A percentile compares a stretch with the other conserved stretches of the same genome.
Evolutionary conservation across 768 basidiomycete species (phyloP).

Genomic region (Lactifluus volemus): DNA sequence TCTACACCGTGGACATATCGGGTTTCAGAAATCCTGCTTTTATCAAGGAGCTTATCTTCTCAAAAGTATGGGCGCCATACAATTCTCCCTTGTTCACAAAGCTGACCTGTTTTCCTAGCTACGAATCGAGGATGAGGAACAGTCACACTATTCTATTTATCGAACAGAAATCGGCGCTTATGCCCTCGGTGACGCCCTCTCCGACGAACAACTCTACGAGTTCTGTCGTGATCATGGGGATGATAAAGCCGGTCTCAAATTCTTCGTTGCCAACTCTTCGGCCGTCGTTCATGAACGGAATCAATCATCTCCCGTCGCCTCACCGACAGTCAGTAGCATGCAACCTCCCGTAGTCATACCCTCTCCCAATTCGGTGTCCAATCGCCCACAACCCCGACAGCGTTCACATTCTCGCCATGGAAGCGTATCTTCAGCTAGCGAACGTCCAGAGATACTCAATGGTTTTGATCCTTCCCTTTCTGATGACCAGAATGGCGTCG

Average conservation of each 20-base stretch:
- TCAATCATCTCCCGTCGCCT: constrained; percentile 26
- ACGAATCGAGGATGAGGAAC: constrained; percentile 78
- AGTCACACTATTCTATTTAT: constrained; percentile 68
- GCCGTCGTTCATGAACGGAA: constrained; percentile 50
- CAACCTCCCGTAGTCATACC: constrained; percentile 47
- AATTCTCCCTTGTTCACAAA: constrained; percentile 1
- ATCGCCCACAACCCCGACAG: constrained; percentile 32
- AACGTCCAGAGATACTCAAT: constrained; percentile 43
- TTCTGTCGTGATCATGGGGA: constrained; percentile 71
- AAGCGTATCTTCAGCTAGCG: constrained; percentile 65
- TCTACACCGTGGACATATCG: constrained; percentile 63
- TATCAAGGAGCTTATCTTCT: constrained; percentile 74
- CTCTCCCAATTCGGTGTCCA: constrained; percentile 33
- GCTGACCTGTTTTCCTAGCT: constrained; percentile 36
- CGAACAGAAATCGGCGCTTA: constrained; percentile 79
- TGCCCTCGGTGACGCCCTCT: constrained; percentile 64
- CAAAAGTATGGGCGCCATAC: constrained; percentile 44
- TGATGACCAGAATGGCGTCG: constrained; percentile 53
- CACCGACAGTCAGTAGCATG: constrained; percentile 38
- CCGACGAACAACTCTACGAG: constrained; percentile 59
- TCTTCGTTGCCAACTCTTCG: constrained; percentile 64
- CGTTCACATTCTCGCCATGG: constrained; percentile 43
- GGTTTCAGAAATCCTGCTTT: constrained; percentile 53
- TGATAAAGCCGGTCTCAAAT: constrained; percentile 71
- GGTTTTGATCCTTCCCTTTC: constrained; percentile 62